Evolutionary conservation across 768 basidiomycete genomes (phyloP).

Genomic region (Stropharia rugosoannulata): DNA sequence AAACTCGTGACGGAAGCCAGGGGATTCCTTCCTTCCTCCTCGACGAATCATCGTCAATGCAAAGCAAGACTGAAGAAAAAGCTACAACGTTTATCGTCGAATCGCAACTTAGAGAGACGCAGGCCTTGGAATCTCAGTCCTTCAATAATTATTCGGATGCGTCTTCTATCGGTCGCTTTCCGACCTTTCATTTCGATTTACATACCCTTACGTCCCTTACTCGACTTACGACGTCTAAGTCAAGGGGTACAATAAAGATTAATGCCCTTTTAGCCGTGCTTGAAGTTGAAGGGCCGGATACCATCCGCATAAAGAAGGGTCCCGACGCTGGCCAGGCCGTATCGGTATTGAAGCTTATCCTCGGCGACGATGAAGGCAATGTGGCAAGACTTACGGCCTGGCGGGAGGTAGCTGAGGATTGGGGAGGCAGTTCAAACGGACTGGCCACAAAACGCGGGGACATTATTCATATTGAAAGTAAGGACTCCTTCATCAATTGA

Average conservation of each 20-base stretch:
- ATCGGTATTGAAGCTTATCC: constrained; percentile 63
- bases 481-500: constrained; percentile 19
- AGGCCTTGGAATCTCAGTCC: constrained; percentile 34
- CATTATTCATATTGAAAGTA: constrained; percentile 69
- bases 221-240: constrained; percentile 26
- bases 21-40: constrained; percentile 28
- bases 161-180: constrained; percentile 73
- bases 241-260: constrained; percentile 47
- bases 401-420: constrained; percentile 72
- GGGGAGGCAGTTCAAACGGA: constrained; percentile 51
- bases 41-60: constrained; percentile 16
- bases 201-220: constrained; percentile 56
- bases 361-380: constrained; percentile 70
- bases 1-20: constrained; percentile 13
- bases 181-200: constrained; percentile 71
- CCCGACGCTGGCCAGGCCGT: constrained; percentile 69
- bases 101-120: constrained; percentile 16
- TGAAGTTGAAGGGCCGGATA: constrained; percentile 77
- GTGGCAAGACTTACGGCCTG: constrained; percentile 77
- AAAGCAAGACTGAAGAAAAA: constrained; percentile 18
- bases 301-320: constrained; percentile 66
- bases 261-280: constrained; percentile 63
- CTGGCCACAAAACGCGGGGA: constrained; percentile 66
- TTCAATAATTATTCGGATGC: constrained; percentile 55
- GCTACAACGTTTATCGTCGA: constrained; percentile 5